Evolutionary conservation across 202 grass and related monocot genomes (phyloP), one percentile per base, ranked within the genome.

Genomic region (Saccharum hybrid): DNA sequence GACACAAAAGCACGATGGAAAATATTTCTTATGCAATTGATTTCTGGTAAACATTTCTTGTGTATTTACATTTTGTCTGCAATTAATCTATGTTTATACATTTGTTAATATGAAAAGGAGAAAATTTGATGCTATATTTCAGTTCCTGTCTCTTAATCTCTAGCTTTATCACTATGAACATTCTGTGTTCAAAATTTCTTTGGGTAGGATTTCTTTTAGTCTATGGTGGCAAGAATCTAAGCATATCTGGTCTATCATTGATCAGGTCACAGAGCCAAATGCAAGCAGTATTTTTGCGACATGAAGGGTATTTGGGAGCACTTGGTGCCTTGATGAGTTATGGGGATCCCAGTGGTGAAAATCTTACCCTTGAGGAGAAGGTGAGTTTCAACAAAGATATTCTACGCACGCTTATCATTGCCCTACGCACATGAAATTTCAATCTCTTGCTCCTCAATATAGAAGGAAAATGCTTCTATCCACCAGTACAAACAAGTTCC

Each of bases 261-360:
- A 81, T 88, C 82, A 98, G 96, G 96, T 98, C 96, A n/a, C 92
- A 91, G 78, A 89, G 91, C 66, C 93, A 98, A 89, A 98, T 96
- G 93, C 89, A 98, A 90, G 91, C 96, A 49, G 72, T 92, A 75
- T 95, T 96, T 62, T 92, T 98, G 86, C 88, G 68, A 41, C 96
- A 98, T 86, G 96, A 98, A 76, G 96, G 96, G 37, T 96, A 94
- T 83, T 87, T 98, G 91, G 96, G 96, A 83, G 92, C 93, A 30
- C 85, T 98, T 77, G 96, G 96, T 88, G 96, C 96, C 64, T 87
- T 98, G 60, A 90, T 86, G 82, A 96, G 87, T 91, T 94, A 98
- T 72, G 87, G 85, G 40, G 88, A 92, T 73, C 45, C 81, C 78
- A 80, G 66, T 69, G 45, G 66, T 74, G 74, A 95, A 82, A 91